These are phyloP conservation scores for Trichoderma asperelloides DNA, from an alignment of 495 filamentous ascomycete species.

Conservation along the genomic window DNA sequence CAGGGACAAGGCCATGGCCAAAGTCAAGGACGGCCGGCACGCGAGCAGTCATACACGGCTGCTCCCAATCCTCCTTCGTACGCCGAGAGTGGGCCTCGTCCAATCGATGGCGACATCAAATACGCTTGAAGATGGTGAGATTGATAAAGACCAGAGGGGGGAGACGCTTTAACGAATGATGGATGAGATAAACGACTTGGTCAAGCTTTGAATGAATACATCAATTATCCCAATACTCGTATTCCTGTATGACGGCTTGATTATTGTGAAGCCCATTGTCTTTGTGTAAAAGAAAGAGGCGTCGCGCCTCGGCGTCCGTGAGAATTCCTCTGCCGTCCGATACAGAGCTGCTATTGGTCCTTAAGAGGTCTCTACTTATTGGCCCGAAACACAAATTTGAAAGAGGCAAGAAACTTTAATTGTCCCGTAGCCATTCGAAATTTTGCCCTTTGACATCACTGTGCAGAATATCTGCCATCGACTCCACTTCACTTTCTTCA, in stretches of 20 bases:
- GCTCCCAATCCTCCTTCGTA: neutral
- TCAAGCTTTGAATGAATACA: neutral
- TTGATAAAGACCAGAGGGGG: neutral
- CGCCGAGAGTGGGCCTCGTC: neutral
- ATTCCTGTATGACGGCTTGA: neutral
- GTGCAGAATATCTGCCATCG: neutral
- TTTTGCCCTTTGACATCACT: neutral
- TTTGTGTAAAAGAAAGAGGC: neutral
- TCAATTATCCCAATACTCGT: neutral
- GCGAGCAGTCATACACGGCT: neutral
- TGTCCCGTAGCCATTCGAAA: neutral
- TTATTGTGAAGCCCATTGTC: neutral
- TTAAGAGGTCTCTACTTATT: neutral
- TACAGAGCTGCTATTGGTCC: neutral
- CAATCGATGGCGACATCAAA: slow-evolving; percentile 1
- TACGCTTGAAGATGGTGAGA: neutral
- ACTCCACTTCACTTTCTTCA: neutral
- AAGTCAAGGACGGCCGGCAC: too few relatives aligned
- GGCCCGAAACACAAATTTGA: neutral
- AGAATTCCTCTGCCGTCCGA: neutral
- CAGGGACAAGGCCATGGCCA: neutral
- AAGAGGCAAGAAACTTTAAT: neutral
- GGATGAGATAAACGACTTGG: neutral
- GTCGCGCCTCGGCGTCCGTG: neutral
- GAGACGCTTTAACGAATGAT: neutral